Percentiles rank a stretch among this genome's conserved stretches.
phyloP scores from a whole-genome alignment of 1,284 basidiomycete genomes.

The Marasmius sp. region DNA sequence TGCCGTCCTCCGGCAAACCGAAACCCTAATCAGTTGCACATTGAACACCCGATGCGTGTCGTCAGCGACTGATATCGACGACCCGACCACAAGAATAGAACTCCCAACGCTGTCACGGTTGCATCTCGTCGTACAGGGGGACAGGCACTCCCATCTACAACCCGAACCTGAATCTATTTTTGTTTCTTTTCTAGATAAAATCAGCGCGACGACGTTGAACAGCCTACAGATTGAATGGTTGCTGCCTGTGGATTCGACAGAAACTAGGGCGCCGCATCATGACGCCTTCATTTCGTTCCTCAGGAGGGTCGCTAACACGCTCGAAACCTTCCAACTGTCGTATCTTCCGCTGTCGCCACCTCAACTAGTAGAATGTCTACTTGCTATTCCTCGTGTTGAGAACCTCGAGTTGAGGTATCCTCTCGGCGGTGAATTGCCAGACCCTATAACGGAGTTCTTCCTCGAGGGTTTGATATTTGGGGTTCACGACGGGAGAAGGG shows the following conservation, averaged over 20 bases:
- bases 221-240: conserved; percentile 12
- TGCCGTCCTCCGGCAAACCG: conserved; percentile 29
- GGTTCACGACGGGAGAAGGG: background rate
- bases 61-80: conserved; percentile 11
- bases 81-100: background rate
- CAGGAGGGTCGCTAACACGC: conserved; percentile 21
- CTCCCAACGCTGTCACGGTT: conserved; percentile 20
- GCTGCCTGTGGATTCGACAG: background rate
- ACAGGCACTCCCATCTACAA: conserved; percentile 6
- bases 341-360: conserved; percentile 37
- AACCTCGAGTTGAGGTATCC: conserved; percentile 34
- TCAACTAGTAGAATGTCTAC: conserved; percentile 30
- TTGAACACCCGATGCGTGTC: conserved; percentile 29
- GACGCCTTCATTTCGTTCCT: conserved; percentile 30
- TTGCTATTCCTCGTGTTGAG: conserved; percentile 24
- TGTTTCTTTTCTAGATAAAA: conserved; percentile 25
- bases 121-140: conserved; percentile 30
- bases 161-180: conserved; percentile 21
- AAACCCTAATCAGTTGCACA: conserved; percentile 29
- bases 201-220: conserved; percentile 2
- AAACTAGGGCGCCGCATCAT: conserved; percentile 5
- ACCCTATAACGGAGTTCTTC: conserved; percentile 34
- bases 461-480: conserved; percentile 9
- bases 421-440: conserved; percentile 26
- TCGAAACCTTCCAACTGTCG: conserved; percentile 29